A percentile compares a stretch with the other conserved stretches of the same genome.
Evolutionary conservation across 2,329 filamentous ascomycete species (phyloP).

Genomic region (Mycogone perniciosa): DNA sequence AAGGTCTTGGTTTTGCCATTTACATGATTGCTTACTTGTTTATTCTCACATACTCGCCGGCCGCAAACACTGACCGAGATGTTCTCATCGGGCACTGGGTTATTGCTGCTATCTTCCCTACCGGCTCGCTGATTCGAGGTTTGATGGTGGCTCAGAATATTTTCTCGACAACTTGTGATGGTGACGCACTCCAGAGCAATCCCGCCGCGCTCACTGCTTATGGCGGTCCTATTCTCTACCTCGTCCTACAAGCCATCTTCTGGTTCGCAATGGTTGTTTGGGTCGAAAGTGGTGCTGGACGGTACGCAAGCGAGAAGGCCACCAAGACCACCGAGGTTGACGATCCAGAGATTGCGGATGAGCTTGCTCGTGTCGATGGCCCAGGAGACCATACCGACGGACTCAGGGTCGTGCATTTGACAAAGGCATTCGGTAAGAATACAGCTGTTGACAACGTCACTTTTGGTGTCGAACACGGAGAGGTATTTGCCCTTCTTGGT

Average conservation of each 20-base stretch:
- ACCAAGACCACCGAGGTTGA: slow-evolving; percentile 13
- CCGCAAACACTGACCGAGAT: slow-evolving; percentile 57
- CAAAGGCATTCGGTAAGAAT: slow-evolving; percentile 59
- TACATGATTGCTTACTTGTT: slow-evolving; percentile 48
- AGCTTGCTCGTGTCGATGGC: slow-evolving; percentile 21
- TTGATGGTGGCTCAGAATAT: slow-evolving; percentile 71
- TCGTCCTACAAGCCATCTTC: slow-evolving; percentile 62
- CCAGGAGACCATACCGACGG: slow-evolving; percentile 30
- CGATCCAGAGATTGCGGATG: slow-evolving; percentile 23
- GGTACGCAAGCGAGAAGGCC: slow-evolving; percentile 13
- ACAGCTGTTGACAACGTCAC: slow-evolving; percentile 65
- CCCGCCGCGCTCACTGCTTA: slow-evolving; percentile 62
- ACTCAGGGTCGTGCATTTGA: slow-evolving; percentile 60
- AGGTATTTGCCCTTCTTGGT: slow-evolving; percentile 69
- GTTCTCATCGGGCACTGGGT: slow-evolving; percentile 68
- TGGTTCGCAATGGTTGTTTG: slow-evolving; percentile 66
- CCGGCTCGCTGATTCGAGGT: slow-evolving; percentile 53
- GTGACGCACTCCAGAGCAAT: slow-evolving; percentile 45
- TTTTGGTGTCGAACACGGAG: slow-evolving; percentile 59
- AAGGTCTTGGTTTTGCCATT: slow-evolving; percentile 17
- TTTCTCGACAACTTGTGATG: slow-evolving; percentile 67
- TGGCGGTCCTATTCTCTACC: slow-evolving; percentile 74
- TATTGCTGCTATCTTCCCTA: slow-evolving; percentile 51
- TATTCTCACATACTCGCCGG: slow-evolving; percentile 65
- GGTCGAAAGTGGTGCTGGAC: slow-evolving; percentile 59